phyloP scores from a whole-genome alignment of 495 filamentous ascomycete species.

The Podospora pseudopauciseta region DNA sequence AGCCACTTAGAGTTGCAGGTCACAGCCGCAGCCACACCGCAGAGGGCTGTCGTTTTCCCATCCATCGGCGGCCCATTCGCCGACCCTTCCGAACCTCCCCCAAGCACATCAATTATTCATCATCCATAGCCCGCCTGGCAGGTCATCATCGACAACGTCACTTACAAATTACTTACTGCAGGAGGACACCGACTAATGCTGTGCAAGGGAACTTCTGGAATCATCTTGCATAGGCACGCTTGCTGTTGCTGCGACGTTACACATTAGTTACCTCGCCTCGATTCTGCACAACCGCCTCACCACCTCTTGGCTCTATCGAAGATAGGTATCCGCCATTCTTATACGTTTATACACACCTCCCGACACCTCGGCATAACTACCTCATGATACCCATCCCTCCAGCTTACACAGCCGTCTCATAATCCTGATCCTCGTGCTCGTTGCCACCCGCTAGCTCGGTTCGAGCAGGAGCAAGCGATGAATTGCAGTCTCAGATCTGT shows the following conservation, averaged over 20 bases:
- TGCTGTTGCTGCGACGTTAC: background rate
- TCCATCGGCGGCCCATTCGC: no score
- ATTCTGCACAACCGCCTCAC: background rate
- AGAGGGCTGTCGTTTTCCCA: background rate
- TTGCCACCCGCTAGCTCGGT: background rate
- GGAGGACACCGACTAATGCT: background rate
- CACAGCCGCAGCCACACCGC: background rate
- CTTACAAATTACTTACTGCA: background rate
- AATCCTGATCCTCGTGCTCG: background rate
- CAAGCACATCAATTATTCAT: background rate
- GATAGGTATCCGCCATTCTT: no score
- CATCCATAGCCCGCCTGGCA: background rate
- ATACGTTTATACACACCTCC: background rate
- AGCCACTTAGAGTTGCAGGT: background rate
- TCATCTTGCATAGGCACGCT: background rate
- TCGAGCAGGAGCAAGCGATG: background rate
- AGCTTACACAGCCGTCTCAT: background rate
- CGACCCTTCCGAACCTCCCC: no score
- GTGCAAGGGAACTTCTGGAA: background rate
- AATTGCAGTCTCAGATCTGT: background rate
- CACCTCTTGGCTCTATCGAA: no score
- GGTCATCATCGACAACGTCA: background rate
- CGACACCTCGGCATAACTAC: no score
- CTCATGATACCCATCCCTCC: background rate
- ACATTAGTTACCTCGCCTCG: background rate